Evolutionary conservation across 2,329 filamentous ascomycete species (phyloP), one percentile per base, ranked within the genome.

Genomic region (Aspergillus sp.): DNA sequence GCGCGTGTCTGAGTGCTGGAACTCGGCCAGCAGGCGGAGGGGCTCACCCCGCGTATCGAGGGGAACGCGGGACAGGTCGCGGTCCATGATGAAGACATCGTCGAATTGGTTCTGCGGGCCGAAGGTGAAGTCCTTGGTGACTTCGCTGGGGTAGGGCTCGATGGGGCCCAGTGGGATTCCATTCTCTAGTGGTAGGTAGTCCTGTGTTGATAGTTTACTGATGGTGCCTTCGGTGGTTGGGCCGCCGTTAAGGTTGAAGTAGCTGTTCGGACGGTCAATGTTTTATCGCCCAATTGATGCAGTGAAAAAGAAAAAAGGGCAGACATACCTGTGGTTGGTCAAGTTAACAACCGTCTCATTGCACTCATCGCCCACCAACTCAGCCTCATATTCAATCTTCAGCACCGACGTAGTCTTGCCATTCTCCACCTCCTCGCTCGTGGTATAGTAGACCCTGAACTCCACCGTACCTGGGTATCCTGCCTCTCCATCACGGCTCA

Each of bases 271-370:
- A 32, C 44, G 21, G 21, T 50, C 25, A n/a, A 6, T 25, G 30
- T 41, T n/a, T 30, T 21, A 13, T 36, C 5, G 32, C 32, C 8
- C 32, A 11, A 17, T 17, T 11, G 3, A 17, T 30, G 5, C 4
- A 27, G 27, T 8, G 17, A 15, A n/a, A 10, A n/a, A 7, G 11
- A 11, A 13, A 11, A 25, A 30, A 39, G 19, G 4, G 19, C 30
- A 11, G 23, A 32, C 36, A 53, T 62, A 92, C 90, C 91, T 96
- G 81, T 99, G 94, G 80, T 98, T 99, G 53, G 95, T 98, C 79
- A 98, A 85, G 78, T 93, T 96, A 74, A 98, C 86, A 44, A 88
- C 88, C 0, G 94, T 98, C 83, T 97, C 94, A n/a, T 93, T 88
- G 11, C 88, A 89, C 53, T 90, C 83, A 61, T 86, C 88, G 3